Conservation (phyloP, 345 rosid species). For the Eucalyptus dawsonii region DNA sequence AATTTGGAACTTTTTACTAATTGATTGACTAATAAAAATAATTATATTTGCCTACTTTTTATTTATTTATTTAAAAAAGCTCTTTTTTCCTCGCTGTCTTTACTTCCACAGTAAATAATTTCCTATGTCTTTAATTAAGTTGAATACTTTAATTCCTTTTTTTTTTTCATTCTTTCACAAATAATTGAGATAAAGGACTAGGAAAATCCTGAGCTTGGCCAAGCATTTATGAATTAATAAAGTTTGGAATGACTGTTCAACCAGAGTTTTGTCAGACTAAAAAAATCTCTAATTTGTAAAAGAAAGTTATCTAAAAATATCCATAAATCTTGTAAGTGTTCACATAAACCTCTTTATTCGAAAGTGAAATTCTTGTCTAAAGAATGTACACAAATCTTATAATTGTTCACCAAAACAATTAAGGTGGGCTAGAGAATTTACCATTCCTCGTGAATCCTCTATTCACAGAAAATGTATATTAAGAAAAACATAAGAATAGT, state of each 20-base stretch:
- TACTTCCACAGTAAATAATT: background rate
- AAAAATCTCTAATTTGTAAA: background rate
- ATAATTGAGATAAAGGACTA: background rate
- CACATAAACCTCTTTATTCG: background rate
- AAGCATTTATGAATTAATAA: background rate
- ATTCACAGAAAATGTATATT: background rate
- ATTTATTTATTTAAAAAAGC: background rate
- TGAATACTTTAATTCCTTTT: background rate
- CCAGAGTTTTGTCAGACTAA: background rate
- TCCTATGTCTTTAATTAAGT: background rate
- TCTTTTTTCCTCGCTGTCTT: background rate
- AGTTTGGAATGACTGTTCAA: background rate
- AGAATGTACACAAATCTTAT: background rate
- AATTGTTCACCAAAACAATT: background rate
- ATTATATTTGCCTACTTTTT: background rate
- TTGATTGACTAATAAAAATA: background rate
- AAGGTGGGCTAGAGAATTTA: background rate
- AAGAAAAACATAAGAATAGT: background rate
- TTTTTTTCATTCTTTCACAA: background rate
- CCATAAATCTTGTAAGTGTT: background rate
- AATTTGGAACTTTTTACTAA: background rate
- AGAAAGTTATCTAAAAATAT: background rate
- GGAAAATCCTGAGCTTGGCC: background rate
- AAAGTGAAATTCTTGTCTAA: background rate
- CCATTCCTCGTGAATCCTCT: background rate